A percentile compares a stretch with the other conserved stretches of the same genome.
phyloP scores from a whole-genome alignment of 805 yeast genomes.

The Metschnikowia lochheadii region DNA sequence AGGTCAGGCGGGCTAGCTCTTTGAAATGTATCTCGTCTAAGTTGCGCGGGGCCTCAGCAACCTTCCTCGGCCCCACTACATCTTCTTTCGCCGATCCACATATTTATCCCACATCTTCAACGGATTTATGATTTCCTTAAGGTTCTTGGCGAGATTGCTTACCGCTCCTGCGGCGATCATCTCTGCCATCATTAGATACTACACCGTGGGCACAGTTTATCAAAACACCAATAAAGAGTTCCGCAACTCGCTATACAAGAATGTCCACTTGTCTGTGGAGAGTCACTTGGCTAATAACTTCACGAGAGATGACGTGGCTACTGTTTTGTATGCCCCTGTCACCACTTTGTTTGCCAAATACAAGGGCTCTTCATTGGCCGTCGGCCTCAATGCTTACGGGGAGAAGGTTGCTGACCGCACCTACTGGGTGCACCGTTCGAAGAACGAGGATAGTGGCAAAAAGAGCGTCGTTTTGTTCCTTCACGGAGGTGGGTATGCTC shows the following conservation, averaged over 20 bases:
- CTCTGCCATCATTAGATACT: constrained; percentile 23
- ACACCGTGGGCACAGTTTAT: constrained; percentile 31
- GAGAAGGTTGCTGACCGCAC: constrained; percentile 12
- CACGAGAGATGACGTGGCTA: constrained; percentile 20
- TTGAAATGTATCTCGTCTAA: neutral
- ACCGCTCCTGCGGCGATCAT: constrained; percentile 23
- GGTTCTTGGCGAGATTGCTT: constrained; percentile 20
- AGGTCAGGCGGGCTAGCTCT: neutral
- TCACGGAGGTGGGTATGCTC: constrained; percentile 27
- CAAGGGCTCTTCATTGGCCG: constrained; percentile 11
- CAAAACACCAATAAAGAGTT: constrained; percentile 27
- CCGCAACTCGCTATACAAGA: constrained; percentile 26
- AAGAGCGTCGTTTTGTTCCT: constrained; percentile 20
- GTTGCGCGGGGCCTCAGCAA: neutral
- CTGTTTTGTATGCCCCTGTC: constrained; percentile 22
- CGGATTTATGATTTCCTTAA: constrained; percentile 15
- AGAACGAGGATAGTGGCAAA: constrained; percentile 1
- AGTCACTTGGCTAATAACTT: constrained; percentile 25
- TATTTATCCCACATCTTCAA: too few relatives aligned
- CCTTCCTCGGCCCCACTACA: neutral
- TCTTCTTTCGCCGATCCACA: neutral
- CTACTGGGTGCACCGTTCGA: constrained; percentile 15
- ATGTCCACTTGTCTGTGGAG: constrained; percentile 24
- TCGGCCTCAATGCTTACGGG: constrained; percentile 13
- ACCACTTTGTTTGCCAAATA: constrained; percentile 15